Percentiles rank a stretch among this genome's conserved stretches.
These are phyloP conservation scores for Penicillium freii DNA, from an alignment of 2,329 filamentous ascomycete genomes.

Conservation along the genomic window DNA sequence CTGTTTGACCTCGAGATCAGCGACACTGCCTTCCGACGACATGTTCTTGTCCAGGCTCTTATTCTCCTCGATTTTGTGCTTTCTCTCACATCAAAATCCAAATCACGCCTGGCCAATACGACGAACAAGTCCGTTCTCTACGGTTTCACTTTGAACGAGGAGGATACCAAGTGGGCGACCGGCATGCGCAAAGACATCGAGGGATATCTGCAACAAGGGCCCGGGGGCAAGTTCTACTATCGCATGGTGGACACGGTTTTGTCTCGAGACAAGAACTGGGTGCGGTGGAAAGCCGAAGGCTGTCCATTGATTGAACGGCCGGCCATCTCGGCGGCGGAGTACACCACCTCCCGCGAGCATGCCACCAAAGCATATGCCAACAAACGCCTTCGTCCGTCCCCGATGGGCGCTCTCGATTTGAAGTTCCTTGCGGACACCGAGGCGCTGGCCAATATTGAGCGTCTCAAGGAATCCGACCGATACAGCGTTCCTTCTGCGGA, in stretches of 20 bases:
- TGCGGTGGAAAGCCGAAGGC: conserved; percentile 93
- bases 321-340: conserved; percentile 66
- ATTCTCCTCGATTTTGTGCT: conserved; percentile 94
- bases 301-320: conserved; percentile 82
- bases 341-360: conserved; percentile 65
- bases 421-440: conserved; percentile 72
- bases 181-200: conserved; percentile 76
- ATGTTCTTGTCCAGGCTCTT: conserved; percentile 90
- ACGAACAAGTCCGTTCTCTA: conserved; percentile 90
- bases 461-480: conserved; percentile 63
- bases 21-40: conserved; percentile 88
- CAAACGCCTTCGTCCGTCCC: conserved; percentile 66
- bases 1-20: conserved; percentile 95
- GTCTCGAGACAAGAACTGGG: conserved; percentile 96
- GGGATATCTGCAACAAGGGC: conserved; percentile 74
- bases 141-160: conserved; percentile 71
- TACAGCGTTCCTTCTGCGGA: conserved; percentile 68
- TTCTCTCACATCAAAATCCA: conserved; percentile 79
- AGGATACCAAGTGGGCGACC: conserved; percentile 84
- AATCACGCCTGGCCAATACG: conserved; percentile 70
- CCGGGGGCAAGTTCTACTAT: conserved; percentile 88
- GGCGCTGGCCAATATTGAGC: conserved; percentile 61
- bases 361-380: conserved; percentile 66
- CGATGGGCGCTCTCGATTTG: conserved; percentile 71
- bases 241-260: conserved; percentile 96